Conservation (phyloP, 225 moss, liverwort and hornwort species). For the Straminergon stramineum region DNA sequence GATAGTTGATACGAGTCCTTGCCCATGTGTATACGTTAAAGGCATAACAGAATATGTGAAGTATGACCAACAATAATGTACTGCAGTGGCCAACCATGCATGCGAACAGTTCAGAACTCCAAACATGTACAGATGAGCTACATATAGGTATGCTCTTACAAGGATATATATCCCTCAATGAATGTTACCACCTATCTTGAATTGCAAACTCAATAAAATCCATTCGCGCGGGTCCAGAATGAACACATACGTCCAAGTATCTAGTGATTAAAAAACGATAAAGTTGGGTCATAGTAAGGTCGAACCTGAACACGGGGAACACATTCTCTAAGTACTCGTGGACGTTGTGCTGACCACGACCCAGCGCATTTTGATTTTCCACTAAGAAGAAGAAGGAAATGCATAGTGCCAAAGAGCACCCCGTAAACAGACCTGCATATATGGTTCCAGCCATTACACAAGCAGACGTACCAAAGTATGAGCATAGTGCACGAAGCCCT, state of each 20-base stretch:
- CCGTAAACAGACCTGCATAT: background rate
- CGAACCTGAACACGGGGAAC: background rate
- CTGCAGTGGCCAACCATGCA: background rate
- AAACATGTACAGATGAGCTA: background rate
- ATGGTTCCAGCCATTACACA: background rate
- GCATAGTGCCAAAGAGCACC: background rate
- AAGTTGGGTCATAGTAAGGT: background rate
- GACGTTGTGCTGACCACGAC: background rate
- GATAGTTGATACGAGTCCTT: slow-evolving; percentile 53
- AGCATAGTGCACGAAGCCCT: background rate
- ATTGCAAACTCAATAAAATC: background rate
- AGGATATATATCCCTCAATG: background rate
- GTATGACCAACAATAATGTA: background rate
- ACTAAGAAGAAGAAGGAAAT: background rate
- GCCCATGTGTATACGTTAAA: slow-evolving; percentile 56
- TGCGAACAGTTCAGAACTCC: background rate
- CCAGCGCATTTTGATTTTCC: background rate
- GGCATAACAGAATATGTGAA: background rate
- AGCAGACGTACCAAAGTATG: background rate
- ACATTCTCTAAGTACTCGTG: background rate
- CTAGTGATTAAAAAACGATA: background rate
- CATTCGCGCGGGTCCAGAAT: background rate
- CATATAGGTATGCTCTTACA: background rate
- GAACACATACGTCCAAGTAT: background rate
- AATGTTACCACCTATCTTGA: background rate